A percentile compares a stretch with the other conserved stretches of the same genome.
Conservation (phyloP, 2,329 filamentous ascomycete species). For the Aspergillus sp. region DNA sequence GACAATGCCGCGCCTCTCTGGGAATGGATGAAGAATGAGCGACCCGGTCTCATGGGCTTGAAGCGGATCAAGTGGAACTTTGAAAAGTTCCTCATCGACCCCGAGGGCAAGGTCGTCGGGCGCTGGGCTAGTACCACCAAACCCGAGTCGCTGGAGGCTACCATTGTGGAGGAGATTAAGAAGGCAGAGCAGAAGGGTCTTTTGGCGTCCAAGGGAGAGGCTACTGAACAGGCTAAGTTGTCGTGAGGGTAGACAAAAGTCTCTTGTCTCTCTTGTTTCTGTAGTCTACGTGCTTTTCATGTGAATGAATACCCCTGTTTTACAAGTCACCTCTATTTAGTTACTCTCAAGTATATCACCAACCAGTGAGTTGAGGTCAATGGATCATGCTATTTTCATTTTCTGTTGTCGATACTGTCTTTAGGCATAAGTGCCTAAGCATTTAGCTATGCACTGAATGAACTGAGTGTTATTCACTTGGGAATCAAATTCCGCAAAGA, state of each 20-base stretch:
- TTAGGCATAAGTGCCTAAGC: too few species aligned
- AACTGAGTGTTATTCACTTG: conserved; percentile 23
- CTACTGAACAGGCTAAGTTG: conserved; percentile 17
- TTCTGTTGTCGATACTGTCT: too few species aligned
- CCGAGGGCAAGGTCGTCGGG: conserved; percentile 78
- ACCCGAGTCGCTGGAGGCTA: conserved; percentile 72
- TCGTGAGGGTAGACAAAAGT: conserved; percentile 5
- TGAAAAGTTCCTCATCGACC: conserved; percentile 91
- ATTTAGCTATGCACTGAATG: too few species aligned
- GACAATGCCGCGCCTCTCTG: conserved; percentile 73
- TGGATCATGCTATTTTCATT: too few species aligned
- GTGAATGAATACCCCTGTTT: too few species aligned
- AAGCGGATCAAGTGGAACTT: conserved; percentile 99
- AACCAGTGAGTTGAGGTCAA: too few species aligned
- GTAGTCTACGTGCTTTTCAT: neutral
- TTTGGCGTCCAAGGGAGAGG: conserved; percentile 18
- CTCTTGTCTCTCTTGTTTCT: neutral
- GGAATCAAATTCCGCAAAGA: conserved; percentile 78
- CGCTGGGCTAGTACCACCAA: conserved; percentile 86
- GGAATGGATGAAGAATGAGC: conserved; percentile 66
- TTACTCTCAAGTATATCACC: too few species aligned
- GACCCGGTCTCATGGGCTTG: conserved; percentile 79
- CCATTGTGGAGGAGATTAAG: conserved; percentile 70
- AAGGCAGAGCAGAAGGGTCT: conserved; percentile 42
- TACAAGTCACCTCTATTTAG: too few species aligned